Conservation (phyloP, 108 stramenopile genomes). For the Schizochytrium sp. region DNA sequence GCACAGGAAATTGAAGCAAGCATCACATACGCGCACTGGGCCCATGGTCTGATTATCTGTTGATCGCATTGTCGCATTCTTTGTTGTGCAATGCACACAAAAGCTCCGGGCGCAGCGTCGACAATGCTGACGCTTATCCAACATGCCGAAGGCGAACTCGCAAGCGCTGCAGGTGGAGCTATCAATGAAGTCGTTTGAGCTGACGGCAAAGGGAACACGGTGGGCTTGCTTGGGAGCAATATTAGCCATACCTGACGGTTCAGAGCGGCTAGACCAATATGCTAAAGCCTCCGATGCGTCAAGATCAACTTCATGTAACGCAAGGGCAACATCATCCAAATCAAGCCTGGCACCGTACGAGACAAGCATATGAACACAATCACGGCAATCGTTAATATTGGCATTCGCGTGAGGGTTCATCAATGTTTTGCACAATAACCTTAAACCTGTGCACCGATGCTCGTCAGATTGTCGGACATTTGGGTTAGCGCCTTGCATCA, state of each 20-base stretch:
- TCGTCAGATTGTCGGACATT: not conserved
- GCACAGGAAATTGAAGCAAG: not conserved
- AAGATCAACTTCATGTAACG: not conserved
- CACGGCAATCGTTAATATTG: not conserved
- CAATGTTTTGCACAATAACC: not conserved
- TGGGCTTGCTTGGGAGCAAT: not conserved
- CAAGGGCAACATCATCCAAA: not conserved
- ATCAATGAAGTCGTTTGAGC: not conserved
- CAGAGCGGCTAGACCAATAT: not conserved
- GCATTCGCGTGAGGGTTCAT: no score
- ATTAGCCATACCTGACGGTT: not conserved
- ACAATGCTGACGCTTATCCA: slow-evolving; percentile 37
- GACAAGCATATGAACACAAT: not conserved
- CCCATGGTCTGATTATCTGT: not conserved
- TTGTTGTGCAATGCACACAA: slow-evolving; percentile 11
- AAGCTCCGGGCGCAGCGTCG: not conserved
- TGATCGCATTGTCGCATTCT: not conserved
- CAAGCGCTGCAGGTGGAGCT: slow-evolving; percentile 22
- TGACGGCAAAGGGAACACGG: not conserved
- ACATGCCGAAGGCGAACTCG: not conserved
- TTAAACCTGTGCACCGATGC: not conserved
- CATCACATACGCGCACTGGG: not conserved
- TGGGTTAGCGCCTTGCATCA: slow-evolving; percentile 16
- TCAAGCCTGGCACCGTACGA: not conserved
- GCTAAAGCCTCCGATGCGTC: not conserved